Conservation (phyloP, 257 asterid genomes). For the Gentiana macrophylla region DNA sequence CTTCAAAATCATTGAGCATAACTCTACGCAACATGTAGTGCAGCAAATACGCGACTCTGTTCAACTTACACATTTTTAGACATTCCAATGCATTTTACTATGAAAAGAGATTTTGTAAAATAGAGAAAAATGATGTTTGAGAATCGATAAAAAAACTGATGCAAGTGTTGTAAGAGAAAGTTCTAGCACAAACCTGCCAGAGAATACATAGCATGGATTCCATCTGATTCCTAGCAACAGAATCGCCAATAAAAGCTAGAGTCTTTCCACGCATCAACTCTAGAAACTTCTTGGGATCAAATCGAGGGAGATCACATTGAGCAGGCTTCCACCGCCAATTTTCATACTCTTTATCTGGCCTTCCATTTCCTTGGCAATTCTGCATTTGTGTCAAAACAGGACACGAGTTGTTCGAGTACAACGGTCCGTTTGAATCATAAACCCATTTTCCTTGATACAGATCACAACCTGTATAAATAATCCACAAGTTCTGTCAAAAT, state of each 20-base stretch:
- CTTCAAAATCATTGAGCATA: no score
- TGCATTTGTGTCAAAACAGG: slow-evolving; percentile 82
- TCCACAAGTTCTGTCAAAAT: not conserved
- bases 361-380: slow-evolving; percentile 95
- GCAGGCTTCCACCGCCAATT: slow-evolving; percentile 92
- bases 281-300: slow-evolving; percentile 63
- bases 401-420: slow-evolving; percentile 77
- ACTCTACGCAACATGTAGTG: no score
- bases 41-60: no score
- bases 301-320: slow-evolving; percentile 70
- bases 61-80: no score
- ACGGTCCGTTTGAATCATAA: slow-evolving; percentile 55
- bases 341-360: slow-evolving; percentile 89
- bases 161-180: not conserved
- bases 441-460: slow-evolving; percentile 80
- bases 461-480: slow-evolving; percentile 55
- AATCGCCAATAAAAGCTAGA: slow-evolving; percentile 89
- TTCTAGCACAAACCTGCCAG: slow-evolving; percentile 61
- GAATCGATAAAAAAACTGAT: not conserved
- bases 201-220: slow-evolving; percentile 88
- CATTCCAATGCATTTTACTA: no score
- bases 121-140: no score
- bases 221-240: slow-evolving; percentile 97
- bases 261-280: slow-evolving; percentile 90
- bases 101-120: no score